Percentiles rank a stretch among this genome's conserved stretches.
These are phyloP conservation scores for Veloboletus limbatus DNA, from an alignment of 1,284 basidiomycete genomes.

Conservation along the genomic window DNA sequence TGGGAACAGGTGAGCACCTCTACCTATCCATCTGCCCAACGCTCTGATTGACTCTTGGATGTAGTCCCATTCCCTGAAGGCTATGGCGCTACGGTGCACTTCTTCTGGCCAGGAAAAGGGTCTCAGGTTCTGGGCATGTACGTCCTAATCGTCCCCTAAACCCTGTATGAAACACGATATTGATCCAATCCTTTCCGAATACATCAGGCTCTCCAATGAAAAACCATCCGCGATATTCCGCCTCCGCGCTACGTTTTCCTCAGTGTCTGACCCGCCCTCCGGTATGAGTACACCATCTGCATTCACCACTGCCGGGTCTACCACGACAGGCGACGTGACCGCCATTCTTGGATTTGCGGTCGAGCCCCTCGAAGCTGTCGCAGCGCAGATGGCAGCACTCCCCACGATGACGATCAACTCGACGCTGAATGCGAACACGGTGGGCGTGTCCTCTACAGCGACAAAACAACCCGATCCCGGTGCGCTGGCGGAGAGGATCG, in stretches of 20 bases:
- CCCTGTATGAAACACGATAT: neutral
- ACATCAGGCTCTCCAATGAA: constrained; percentile 83
- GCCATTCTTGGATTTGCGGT: constrained; percentile 72
- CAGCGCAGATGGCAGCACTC: constrained; percentile 50
- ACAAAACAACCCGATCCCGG: constrained; percentile 35
- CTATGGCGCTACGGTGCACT: constrained; percentile 86
- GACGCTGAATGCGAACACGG: constrained; percentile 23
- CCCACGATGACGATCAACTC: constrained; percentile 38
- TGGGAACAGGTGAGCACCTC: constrained; percentile 65
- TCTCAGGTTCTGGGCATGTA: constrained; percentile 88
- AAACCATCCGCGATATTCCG: constrained; percentile 93
- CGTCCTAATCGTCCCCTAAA: constrained; percentile 27
- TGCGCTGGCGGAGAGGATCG: constrained; percentile 60
- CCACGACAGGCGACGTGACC: constrained; percentile 46
- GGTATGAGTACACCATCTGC: constrained; percentile 51
- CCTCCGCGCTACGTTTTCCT: constrained; percentile 65
- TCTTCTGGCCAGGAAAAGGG: constrained; percentile 86
- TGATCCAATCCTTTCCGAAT: neutral
- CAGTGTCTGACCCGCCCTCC: constrained; percentile 44
- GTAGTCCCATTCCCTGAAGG: constrained; percentile 84
- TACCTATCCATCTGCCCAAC: neutral
- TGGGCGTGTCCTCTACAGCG: constrained; percentile 4
- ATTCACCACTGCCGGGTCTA: constrained; percentile 44
- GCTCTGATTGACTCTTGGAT: neutral
- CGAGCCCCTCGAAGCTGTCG: constrained; percentile 62